Base-by-base conservation (phyloP, 2,329 filamentous ascomycete species). In the Elsinoe australis region DNA sequence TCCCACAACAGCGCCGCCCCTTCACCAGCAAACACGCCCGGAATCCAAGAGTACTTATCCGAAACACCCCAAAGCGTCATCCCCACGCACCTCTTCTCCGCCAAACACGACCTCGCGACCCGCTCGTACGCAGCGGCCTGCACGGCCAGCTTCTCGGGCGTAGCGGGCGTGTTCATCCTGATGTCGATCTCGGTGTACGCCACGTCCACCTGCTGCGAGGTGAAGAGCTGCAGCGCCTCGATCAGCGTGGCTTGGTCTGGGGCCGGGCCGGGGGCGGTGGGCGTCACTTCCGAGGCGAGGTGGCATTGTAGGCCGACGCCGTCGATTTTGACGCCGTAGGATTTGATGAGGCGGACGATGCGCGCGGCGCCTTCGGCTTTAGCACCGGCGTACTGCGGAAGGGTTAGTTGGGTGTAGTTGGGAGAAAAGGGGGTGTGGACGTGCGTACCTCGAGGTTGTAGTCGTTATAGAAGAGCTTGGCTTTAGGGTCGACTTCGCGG, bases 181-280 rank as follows among this genome's bases (percentile, higher is more conserved):
- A 85, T 82, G 57, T 85, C 82, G 14, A 83, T 69, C 65, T 83
- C 79, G 2, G 79, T 82, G 48, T 80, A 69, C 6, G 78, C 78
- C 21, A 82, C 69, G 54, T 83, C 77, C 15, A 75, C 68, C 14
- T 69, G 70, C 17, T 75, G 63, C n/a, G 58, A 58, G 2, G 72
- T 74, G 42, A 79, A 74, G 1, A 67, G 64, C 53, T 71, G 67
- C 54, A 82, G 67, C 17, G 53, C 51, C 3, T 74, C 71, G 9
- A 60, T 60, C 65, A 49, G 54, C 62, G 51, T 72, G 67, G 28
- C 28, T 14, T 35, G 45, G 38, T 49, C 45, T 14, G 53, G 53
- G 4, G 49, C 45, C 2, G 49, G 36, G 5, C 47, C 39, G 9
- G 52, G 51, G 35, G 56, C 53, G 1, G 55, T 57, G 2, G 59